phyloP scores from a whole-genome alignment of 2,329 filamentous ascomycete species.

The Cryphonectria carpinicola region DNA sequence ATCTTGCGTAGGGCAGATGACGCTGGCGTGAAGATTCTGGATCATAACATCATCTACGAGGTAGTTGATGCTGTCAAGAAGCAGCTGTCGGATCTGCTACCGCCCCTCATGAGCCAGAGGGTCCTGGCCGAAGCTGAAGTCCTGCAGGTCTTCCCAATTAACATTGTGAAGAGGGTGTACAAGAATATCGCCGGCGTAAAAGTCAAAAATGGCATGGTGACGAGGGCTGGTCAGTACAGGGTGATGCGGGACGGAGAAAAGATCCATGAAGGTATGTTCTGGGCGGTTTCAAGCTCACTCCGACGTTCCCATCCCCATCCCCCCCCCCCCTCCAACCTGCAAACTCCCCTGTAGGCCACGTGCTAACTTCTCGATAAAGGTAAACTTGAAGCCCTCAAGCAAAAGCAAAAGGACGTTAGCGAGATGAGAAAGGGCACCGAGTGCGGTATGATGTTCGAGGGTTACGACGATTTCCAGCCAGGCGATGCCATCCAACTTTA shows the following conservation, averaged over 20 bases:
- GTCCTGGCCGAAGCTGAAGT: conserved; percentile 90
- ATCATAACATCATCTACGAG: conserved; percentile 86
- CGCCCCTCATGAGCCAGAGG: conserved; percentile 66
- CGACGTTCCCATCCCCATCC: no score
- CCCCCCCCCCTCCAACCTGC: conserved; percentile 2
- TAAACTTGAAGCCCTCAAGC: conserved; percentile 78
- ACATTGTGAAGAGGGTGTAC: conserved; percentile 70
- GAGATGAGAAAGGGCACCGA: conserved; percentile 94
- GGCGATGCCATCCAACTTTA: conserved; percentile 90
- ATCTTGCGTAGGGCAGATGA: conserved; percentile 72
- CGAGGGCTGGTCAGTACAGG: conserved; percentile 65
- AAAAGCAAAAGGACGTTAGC: conserved; percentile 86
- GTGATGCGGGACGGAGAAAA: conserved; percentile 72
- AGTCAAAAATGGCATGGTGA: conserved; percentile 79
- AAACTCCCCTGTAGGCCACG: not conserved
- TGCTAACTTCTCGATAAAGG: conserved; percentile 55
- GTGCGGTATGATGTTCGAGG: conserved; percentile 85
- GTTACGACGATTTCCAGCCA: conserved; percentile 75
- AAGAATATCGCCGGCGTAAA: conserved; percentile 85
- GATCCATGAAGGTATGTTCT: conserved; percentile 77
- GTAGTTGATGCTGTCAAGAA: conserved; percentile 73
- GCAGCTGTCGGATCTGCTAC: conserved; percentile 70
- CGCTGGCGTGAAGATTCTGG: conserved; percentile 75
- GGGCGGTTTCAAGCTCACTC: not conserved
- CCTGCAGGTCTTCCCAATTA: conserved; percentile 81